Evolutionary conservation across 2,329 filamentous ascomycete genomes (phyloP).

Genomic region (Fusarium chuoi): DNA sequence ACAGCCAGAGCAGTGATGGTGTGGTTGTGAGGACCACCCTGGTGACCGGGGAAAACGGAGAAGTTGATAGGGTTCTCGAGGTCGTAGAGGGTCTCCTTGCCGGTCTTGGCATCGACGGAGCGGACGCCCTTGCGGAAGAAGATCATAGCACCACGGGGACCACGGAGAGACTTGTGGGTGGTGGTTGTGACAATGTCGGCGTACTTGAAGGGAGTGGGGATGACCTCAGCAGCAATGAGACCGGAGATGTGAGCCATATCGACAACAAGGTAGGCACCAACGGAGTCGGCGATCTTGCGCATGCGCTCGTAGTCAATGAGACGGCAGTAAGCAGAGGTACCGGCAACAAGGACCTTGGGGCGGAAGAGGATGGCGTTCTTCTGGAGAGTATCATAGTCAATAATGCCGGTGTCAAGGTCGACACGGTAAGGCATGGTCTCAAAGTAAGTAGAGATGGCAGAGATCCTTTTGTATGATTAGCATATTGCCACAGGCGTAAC

Average conservation of each 20-base stretch:
- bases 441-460: slow-evolving; percentile 97
- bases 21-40: slow-evolving; percentile 99
- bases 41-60: slow-evolving; percentile 98
- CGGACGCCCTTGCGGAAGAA: slow-evolving; percentile 99
- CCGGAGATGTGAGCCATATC: slow-evolving; percentile 99
- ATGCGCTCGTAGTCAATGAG: slow-evolving; percentile 97
- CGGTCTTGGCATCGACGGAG: slow-evolving; percentile 88
- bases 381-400: slow-evolving; percentile 94
- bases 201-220: slow-evolving; percentile 90
- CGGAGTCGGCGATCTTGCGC: slow-evolving; percentile 92
- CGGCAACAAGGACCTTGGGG: slow-evolving; percentile 94
- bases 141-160: slow-evolving; percentile 98
- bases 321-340: slow-evolving; percentile 97
- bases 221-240: slow-evolving; percentile 90
- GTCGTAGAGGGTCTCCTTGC: slow-evolving; percentile 90
- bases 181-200: slow-evolving; percentile 98
- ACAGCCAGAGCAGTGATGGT: slow-evolving; percentile 97
- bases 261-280: slow-evolving; percentile 93
- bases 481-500: neutral
- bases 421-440: slow-evolving; percentile 98
- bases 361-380: slow-evolving; percentile 92
- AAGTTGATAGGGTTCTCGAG: slow-evolving; percentile 97
- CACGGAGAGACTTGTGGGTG: slow-evolving; percentile 98
- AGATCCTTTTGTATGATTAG: slow-evolving; percentile 70
- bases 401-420: slow-evolving; percentile 88